Evolutionary conservation across 208 protist species (phyloP).

Genomic region (Crithidia sp.): DNA sequence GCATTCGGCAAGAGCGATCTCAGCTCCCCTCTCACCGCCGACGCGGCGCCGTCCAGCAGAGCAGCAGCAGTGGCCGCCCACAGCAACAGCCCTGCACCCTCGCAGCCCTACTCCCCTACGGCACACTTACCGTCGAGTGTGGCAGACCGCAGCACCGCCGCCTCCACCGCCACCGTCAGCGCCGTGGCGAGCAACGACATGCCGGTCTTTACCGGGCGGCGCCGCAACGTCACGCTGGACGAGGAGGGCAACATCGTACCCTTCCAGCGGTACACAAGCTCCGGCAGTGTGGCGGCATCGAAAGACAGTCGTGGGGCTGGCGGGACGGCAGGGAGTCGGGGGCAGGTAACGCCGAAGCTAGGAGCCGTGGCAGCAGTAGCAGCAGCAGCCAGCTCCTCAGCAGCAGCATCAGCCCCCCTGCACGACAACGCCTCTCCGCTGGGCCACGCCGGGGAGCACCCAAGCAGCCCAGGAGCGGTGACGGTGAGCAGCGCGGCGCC

Average conservation of each 20-base stretch:
- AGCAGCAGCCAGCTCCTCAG: background rate
- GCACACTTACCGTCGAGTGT: background rate
- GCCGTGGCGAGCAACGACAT: background rate
- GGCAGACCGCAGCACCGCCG: background rate
- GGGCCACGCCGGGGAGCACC: background rate
- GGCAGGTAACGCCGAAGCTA: background rate
- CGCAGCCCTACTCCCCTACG: no score
- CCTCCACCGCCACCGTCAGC: background rate
- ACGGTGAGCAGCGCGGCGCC: constrained; percentile 2
- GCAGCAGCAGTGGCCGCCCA: background rate
- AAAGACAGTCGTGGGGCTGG: background rate
- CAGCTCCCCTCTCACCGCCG: no score
- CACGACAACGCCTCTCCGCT: constrained; percentile 6
- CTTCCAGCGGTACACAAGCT: constrained; percentile 12
- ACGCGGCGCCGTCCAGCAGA: no score
- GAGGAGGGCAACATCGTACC: constrained; percentile 31
- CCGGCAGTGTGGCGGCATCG: background rate
- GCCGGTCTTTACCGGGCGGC: constrained; percentile 20
- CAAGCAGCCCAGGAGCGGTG: background rate
- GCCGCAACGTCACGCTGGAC: constrained; percentile 27
- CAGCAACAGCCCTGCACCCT: background rate
- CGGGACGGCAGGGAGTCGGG: background rate
- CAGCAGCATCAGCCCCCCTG: background rate
- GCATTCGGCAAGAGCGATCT: no score
- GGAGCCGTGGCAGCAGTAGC: background rate